These are phyloP conservation scores for Suhomyces panamericanus DNA, from an alignment of 1,139 yeast genomes.

Conservation along the genomic window DNA sequence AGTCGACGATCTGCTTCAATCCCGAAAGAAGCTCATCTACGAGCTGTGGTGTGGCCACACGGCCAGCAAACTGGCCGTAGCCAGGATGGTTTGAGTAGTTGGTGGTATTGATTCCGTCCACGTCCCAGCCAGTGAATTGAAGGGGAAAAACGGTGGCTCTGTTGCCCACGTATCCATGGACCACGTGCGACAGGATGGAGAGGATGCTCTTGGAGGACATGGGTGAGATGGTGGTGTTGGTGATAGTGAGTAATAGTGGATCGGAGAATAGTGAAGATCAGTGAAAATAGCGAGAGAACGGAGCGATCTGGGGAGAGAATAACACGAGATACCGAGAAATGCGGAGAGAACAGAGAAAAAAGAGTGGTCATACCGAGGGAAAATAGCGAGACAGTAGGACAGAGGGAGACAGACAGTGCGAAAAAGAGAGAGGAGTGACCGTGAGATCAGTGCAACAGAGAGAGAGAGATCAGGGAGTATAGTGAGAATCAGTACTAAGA, in stretches of 20 bases:
- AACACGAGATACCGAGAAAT: no score
- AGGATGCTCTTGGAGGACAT: conserved; percentile 16
- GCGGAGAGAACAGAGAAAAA: neutral
- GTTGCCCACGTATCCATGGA: conserved; percentile 55
- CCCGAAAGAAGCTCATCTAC: conserved; percentile 27
- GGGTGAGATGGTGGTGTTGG: neutral
- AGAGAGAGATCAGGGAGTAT: no score
- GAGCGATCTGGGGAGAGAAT: no score
- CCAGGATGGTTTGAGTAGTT: conserved; percentile 84
- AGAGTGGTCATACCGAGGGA: no score
- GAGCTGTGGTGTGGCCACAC: conserved; percentile 19
- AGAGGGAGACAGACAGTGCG: no score
- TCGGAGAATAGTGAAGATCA: no score
- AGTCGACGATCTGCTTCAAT: conserved; percentile 23
- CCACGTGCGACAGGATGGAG: conserved; percentile 75
- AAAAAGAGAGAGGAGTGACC: no score
- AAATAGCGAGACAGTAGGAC: no score
- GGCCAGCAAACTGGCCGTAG: conserved; percentile 51
- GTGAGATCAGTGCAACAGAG: no score
- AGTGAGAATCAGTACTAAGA: no score
- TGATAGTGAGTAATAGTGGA: no score
- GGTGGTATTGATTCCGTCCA: conserved; percentile 76
- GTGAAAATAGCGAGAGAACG: neutral
- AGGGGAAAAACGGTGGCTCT: conserved; percentile 62
- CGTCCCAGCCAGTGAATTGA: conserved; percentile 81